These are phyloP conservation scores for Sugiyamaella paludigena DNA, from an alignment of 1,139 yeast species.

Conservation along the genomic window DNA sequence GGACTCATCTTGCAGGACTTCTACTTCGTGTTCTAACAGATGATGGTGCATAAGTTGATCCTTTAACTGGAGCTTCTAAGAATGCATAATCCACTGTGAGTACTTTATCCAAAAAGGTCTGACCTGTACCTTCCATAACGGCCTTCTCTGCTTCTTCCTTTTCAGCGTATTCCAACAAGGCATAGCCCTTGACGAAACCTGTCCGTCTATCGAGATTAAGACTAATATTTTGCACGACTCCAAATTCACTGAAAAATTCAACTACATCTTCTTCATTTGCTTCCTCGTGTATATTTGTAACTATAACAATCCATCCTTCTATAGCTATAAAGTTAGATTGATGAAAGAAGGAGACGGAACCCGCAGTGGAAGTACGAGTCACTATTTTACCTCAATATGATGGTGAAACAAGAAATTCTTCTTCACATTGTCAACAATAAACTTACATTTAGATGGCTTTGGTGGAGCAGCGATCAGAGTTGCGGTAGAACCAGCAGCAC, in stretches of 20 bases:
- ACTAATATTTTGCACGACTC: conserved; percentile 41
- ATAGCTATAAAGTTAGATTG: conserved; percentile 22
- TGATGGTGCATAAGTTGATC: neutral
- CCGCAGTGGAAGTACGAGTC: too few relatives aligned
- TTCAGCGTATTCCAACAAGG: conserved; percentile 40
- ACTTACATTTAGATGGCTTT: conserved; percentile 6
- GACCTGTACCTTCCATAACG: conserved; percentile 35
- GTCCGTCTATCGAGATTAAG: conserved; percentile 45
- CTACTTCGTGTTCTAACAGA: conserved; percentile 1
- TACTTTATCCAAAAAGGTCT: conserved; percentile 37
- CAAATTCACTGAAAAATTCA: conserved; percentile 45
- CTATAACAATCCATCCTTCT: conserved; percentile 47
- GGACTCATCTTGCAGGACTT: conserved; percentile 4
- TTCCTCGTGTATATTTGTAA: conserved; percentile 46
- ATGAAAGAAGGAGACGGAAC: too few relatives aligned
- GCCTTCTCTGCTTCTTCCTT: conserved; percentile 41
- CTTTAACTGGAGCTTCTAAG: conserved; percentile 2
- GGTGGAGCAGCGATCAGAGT: neutral
- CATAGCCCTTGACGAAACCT: conserved; percentile 48
- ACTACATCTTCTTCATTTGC: conserved; percentile 46
- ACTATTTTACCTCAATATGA: too few relatives aligned
- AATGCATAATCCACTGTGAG: conserved; percentile 43
- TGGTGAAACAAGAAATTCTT: too few relatives aligned
- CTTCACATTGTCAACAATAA: neutral
- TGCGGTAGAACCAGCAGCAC: neutral